Evolutionary conservation across 1,284 basidiomycete species (phyloP).

Genomic region (Ceratobasidium sp.): DNA sequence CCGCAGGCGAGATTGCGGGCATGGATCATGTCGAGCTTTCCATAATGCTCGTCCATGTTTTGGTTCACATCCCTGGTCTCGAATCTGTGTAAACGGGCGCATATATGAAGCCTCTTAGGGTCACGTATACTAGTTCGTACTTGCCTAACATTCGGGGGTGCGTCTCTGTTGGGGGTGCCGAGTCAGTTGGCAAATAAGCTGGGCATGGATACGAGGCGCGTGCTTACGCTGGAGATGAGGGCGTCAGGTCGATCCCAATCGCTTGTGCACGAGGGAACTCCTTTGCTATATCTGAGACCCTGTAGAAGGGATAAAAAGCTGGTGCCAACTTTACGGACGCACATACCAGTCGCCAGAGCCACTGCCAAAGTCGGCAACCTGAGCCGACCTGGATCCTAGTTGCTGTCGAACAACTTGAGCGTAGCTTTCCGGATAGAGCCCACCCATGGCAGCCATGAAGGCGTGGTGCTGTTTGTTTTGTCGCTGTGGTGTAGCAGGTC

Average conservation of each 20-base stretch:
- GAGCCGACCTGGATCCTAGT: not conserved
- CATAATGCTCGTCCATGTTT: conserved; percentile 33
- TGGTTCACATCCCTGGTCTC: conserved; percentile 41
- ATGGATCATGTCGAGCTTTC: conserved; percentile 42
- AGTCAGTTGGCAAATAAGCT: not conserved
- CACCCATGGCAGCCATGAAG: conserved; percentile 13
- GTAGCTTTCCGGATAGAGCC: conserved; percentile 36
- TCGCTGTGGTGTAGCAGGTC: not conserved
- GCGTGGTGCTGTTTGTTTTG: conserved; percentile 18
- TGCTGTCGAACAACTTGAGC: conserved; percentile 2
- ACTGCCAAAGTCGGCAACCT: conserved; percentile 38
- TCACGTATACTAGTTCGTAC: not conserved
- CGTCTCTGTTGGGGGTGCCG: not conserved
- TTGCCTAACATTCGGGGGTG: conserved; percentile 12
- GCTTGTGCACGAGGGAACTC: conserved; percentile 42
- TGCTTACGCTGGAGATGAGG: conserved; percentile 21
- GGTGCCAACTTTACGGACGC: not conserved
- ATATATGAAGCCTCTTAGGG: not conserved
- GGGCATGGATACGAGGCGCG: not conserved
- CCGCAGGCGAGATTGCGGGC: conserved; percentile 34
- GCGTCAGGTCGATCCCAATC: conserved; percentile 45
- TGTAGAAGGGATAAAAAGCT: not conserved
- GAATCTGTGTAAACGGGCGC: conserved; percentile 27
- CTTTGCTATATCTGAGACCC: conserved; percentile 43
- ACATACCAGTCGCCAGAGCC: conserved; percentile 13